Evolutionary conservation across 768 basidiomycete genomes (phyloP), one percentile per base, ranked within the genome.

Genomic region (Tricholoma furcatifolium): DNA sequence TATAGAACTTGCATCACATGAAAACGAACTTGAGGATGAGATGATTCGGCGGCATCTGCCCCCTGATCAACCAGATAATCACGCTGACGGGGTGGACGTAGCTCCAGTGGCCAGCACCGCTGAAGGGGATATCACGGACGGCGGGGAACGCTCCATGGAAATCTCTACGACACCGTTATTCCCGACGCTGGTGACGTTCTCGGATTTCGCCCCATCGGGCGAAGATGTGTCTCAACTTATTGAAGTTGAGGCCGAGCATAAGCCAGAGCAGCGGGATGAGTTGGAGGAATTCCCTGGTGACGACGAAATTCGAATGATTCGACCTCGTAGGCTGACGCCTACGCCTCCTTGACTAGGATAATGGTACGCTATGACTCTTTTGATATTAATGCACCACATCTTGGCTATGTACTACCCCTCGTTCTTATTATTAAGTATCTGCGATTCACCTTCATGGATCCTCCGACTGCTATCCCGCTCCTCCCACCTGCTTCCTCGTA

Each of bases 81-180:
- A n/a, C n/a, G 34, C 32, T 2, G 3, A 20, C 24, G 36, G 11
- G 8, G 11, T 12, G 3, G 46, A 18, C 12, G 30, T 15, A 3
- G 32, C 4, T 17, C 8, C 6, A 15, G 15, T 27, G 8, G 20
- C 27, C 6, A 38, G 17, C 8, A 27, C 27, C 7, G 20, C 41
- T 10, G 41, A 32, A 10, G 50, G 43, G 3, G 39, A 52, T 21
- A 41, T 21, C 10, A 56, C 54, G 17, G 58, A 59, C 6, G 59
- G 47, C 20, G 59, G 59, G 10, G 60, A 60, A 50, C 51, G 49
- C 32, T 60, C 60, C 3, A 60, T 60, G 60, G 60, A 60, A 11
- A 54, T 60, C 15, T 47, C 50, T n/a, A 60, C 60, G 6, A 27
- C 27, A 27, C 60, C 60, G 2, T 44, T 56, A 18, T 36, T 58